These are phyloP conservation scores for Metarhizium brunneum DNA, from an alignment of 2,329 filamentous ascomycete genomes.

Conservation along the genomic window DNA sequence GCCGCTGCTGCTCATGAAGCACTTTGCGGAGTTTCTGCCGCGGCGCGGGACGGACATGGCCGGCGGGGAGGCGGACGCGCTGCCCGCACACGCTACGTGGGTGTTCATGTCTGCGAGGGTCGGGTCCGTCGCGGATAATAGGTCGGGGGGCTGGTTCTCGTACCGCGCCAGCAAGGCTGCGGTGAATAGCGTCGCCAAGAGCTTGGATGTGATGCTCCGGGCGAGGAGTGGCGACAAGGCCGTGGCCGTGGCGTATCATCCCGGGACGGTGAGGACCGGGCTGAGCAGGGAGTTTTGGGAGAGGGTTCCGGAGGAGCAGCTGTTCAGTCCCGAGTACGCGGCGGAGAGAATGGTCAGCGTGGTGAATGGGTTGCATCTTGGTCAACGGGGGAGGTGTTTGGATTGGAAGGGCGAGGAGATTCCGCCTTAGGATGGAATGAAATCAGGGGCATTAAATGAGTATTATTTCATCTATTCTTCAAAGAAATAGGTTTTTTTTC, in stretches of 20 bases:
- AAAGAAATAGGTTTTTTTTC: not conserved
- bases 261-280: slow-evolving; percentile 70
- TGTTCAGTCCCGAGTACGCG: slow-evolving; percentile 59
- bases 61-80: slow-evolving; percentile 12
- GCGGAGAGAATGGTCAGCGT: slow-evolving; percentile 56
- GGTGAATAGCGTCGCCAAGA: slow-evolving; percentile 62
- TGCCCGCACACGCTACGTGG: slow-evolving; percentile 51
- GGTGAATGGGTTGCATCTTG: slow-evolving; percentile 35
- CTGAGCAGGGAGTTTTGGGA: slow-evolving; percentile 66
- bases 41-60: slow-evolving; percentile 33
- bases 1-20: slow-evolving; percentile 67
- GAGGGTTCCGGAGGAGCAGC: slow-evolving; percentile 47
- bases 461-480: not conserved
- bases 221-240: slow-evolving; percentile 50
- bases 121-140: slow-evolving; percentile 64
- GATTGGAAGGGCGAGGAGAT: slow-evolving; percentile 61
- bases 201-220: slow-evolving; percentile 58
- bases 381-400: slow-evolving; percentile 55
- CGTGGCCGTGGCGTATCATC: slow-evolving; percentile 63
- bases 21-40: slow-evolving; percentile 62
- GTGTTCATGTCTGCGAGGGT: slow-evolving; percentile 73
- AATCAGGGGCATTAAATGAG: not conserved
- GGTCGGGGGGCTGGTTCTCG: slow-evolving; percentile 69
- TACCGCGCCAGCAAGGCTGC: slow-evolving; percentile 71
- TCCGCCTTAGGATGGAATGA: slow-evolving; percentile 32